Percentiles rank a stretch among this genome's conserved stretches.
Evolutionary conservation across 140 eudicot genomes (phyloP).

Genomic region (Cichorium intybus): DNA sequence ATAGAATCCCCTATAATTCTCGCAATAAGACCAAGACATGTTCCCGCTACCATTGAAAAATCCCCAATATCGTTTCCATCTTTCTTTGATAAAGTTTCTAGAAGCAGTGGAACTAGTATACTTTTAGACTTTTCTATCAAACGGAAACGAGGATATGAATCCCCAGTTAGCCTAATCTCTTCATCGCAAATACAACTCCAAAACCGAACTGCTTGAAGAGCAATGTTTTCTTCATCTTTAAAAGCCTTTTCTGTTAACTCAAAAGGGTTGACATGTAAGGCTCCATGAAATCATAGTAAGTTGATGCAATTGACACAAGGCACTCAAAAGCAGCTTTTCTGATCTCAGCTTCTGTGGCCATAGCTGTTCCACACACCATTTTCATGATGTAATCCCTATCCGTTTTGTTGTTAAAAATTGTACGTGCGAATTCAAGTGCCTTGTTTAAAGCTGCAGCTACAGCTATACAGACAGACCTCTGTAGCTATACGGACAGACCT

Average conservation of each 20-base stretch:
- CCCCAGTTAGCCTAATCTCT: conserved; percentile 69
- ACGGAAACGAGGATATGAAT: conserved; percentile 52
- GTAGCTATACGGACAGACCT: conserved; percentile 61
- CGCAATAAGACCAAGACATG: conserved; percentile 72
- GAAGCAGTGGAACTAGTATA: conserved; percentile 55
- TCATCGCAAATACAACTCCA: conserved; percentile 93
- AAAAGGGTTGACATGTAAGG: conserved; percentile 76
- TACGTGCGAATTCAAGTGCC: conserved; percentile 83
- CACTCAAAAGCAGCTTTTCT: conserved; percentile 81
- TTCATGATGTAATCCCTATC: conserved; percentile 76
- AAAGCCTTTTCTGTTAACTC: conserved; percentile 74
- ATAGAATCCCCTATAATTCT: conserved; percentile 69
- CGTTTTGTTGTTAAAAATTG: conserved; percentile 65
- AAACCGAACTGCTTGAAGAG: conserved; percentile 80
- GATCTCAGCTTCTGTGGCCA: conserved; percentile 61
- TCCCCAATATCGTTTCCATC: conserved; percentile 75
- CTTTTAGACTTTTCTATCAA: conserved; percentile 63
- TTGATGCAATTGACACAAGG: conserved; percentile 79
- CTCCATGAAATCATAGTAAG: conserved; percentile 70
- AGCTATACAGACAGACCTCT: too few relatives aligned
- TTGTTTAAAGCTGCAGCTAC: conserved; percentile 73
- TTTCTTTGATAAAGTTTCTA: conserved; percentile 67
- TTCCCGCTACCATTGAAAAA: conserved; percentile 77
- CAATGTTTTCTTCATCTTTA: conserved; percentile 81
- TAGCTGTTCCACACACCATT: conserved; percentile 71